Conservation (phyloP, 805 yeast species). For the Candida saitoana region DNA sequence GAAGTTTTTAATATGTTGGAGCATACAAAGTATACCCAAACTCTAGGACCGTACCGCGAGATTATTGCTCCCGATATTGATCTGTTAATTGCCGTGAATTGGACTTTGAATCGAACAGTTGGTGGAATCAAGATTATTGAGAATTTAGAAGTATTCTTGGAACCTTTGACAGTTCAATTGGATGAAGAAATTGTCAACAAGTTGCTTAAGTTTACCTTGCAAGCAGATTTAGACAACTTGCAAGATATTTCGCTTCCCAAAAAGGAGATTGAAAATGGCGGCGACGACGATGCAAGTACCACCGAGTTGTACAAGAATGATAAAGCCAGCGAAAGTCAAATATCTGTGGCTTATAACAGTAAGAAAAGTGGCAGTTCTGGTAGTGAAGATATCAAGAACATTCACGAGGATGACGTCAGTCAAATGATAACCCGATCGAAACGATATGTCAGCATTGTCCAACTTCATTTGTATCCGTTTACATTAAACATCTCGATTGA, state of each 20-base stretch:
- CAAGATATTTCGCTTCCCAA: conserved; percentile 7
- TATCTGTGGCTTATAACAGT: not conserved
- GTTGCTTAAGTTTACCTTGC: conserved; percentile 35
- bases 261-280: conserved; percentile 6
- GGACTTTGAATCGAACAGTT: conserved; percentile 40
- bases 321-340: not conserved
- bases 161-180: conserved; percentile 34
- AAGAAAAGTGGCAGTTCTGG: conserved; percentile 3
- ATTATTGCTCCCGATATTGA: conserved; percentile 9
- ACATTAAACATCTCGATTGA: conserved; percentile 33
- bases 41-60: conserved; percentile 21
- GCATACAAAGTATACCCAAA: conserved; percentile 27
- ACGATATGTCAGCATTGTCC: conserved; percentile 62
- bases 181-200: conserved; percentile 39
- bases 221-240: conserved; percentile 18
- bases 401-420: conserved; percentile 29
- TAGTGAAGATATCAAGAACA: conserved; percentile 9
- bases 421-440: conserved; percentile 76
- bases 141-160: conserved; percentile 31
- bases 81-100: conserved; percentile 27
- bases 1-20: conserved; percentile 35
- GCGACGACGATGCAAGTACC: conserved; percentile 4
- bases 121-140: conserved; percentile 43
- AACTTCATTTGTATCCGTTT: conserved; percentile 37
- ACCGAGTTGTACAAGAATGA: not conserved